These are phyloP conservation scores for Isochrysis galbana DNA, from an alignment of 78 protist genomes.

Conservation along the genomic window DNA sequence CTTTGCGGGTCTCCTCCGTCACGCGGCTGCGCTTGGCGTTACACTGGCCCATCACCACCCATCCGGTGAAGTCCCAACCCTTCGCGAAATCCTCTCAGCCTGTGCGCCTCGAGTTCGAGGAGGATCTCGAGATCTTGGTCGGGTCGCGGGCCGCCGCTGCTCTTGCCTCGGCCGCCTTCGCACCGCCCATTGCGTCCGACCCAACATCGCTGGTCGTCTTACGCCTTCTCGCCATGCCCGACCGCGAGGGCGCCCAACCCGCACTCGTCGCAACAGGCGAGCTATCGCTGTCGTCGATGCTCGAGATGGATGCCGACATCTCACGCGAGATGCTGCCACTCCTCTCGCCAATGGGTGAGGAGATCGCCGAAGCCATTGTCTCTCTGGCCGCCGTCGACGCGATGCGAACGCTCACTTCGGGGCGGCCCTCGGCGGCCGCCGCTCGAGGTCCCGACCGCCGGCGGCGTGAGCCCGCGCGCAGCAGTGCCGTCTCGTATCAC, in stretches of 20 bases:
- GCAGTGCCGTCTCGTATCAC: neutral
- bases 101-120: neutral
- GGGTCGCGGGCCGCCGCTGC: neutral
- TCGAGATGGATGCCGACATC: neutral
- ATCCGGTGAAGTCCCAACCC: no score
- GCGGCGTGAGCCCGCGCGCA: neutral
- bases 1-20: no score
- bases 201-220: neutral
- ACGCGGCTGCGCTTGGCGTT: no score
- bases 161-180: neutral
- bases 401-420: neutral
- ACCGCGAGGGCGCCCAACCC: neutral
- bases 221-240: neutral
- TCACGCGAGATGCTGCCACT: neutral
- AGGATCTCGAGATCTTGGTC: neutral
- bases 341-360: neutral
- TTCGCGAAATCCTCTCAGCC: neutral
- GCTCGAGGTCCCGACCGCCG: neutral
- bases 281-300: neutral
- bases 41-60: no score
- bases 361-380: neutral
- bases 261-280: neutral
- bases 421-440: neutral
- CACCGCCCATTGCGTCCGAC: neutral
- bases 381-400: neutral